These are phyloP conservation scores for Colletotrichum cereale DNA, from an alignment of 2,329 filamentous ascomycete genomes.

Conservation along the genomic window DNA sequence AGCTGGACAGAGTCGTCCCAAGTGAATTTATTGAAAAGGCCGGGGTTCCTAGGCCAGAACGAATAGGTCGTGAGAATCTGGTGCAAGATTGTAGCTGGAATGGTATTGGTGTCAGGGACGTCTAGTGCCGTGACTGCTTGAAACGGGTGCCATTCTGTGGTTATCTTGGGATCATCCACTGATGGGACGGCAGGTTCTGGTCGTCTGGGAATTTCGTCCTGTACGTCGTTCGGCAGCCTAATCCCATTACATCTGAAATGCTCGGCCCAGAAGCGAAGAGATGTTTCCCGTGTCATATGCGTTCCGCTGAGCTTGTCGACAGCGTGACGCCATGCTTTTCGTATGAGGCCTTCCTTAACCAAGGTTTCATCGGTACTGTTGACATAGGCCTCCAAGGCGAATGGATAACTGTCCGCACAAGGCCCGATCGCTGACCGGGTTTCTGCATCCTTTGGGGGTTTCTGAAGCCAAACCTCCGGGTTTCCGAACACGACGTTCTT, in stretches of 20 bases:
- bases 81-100: not conserved
- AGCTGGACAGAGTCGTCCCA: not conserved
- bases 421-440: conserved; percentile 2
- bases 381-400: conserved; percentile 15
- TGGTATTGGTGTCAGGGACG: not conserved
- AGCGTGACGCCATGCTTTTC: conserved; percentile 20
- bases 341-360: not conserved
- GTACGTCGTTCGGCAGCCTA: not conserved
- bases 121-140: too few species aligned
- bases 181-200: not conserved
- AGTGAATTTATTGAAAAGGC: too few species aligned
- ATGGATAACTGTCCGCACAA: conserved; percentile 8
- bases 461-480: not conserved
- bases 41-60: not conserved
- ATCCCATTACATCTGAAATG: not conserved
- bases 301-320: not conserved
- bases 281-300: conserved; percentile 36
- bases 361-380: not conserved
- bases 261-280: not conserved
- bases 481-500: conserved; percentile 3
- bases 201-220: not conserved
- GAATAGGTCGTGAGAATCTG: not conserved
- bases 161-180: not conserved
- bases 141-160: conserved; percentile 15
- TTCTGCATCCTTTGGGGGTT: not conserved